Percentiles rank a stretch among this genome's conserved stretches.
Conservation (phyloP, 352 stramenopile genomes). For the Globisporangium nodosum region DNA sequence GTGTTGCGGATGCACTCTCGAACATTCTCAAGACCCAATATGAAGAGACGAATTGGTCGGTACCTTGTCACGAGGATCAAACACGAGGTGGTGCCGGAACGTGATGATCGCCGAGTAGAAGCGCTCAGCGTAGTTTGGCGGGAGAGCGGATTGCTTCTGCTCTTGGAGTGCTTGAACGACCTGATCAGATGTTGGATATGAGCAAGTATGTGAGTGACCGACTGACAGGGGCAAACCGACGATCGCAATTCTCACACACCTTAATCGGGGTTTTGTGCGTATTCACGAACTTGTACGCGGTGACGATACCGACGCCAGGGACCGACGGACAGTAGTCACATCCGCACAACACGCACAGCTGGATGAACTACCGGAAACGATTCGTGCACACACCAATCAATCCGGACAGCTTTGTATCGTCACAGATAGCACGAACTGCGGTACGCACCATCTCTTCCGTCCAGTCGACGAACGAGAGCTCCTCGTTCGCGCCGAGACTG, state of each 20-base stretch:
- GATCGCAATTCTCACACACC: slow-evolving; percentile 16
- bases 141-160: slow-evolving; percentile 35
- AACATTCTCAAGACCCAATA: not conserved
- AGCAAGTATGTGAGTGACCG: not conserved
- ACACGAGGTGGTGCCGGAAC: slow-evolving; percentile 87
- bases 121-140: slow-evolving; percentile 29
- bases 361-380: slow-evolving; percentile 43
- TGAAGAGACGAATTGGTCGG: not conserved
- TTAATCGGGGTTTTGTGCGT: slow-evolving; percentile 36
- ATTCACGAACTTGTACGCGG: slow-evolving; percentile 73
- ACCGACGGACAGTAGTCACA: slow-evolving; percentile 88
- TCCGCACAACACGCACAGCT: slow-evolving; percentile 82
- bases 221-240: too few species aligned
- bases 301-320: slow-evolving; percentile 71
- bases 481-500: slow-evolving; percentile 75
- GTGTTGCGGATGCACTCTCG: not conserved
- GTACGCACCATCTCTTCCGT: slow-evolving; percentile 76
- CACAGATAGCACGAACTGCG: too few species aligned
- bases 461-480: slow-evolving; percentile 79
- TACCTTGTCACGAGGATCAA: slow-evolving; percentile 68
- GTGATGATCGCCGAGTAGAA: slow-evolving; percentile 76
- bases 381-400: not conserved
- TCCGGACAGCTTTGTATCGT: not conserved
- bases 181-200: slow-evolving; percentile 14
- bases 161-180: slow-evolving; percentile 45